Evolutionary conservation across 257 asterid genomes (phyloP).

Genomic region (Lavandula angustifolia): DNA sequence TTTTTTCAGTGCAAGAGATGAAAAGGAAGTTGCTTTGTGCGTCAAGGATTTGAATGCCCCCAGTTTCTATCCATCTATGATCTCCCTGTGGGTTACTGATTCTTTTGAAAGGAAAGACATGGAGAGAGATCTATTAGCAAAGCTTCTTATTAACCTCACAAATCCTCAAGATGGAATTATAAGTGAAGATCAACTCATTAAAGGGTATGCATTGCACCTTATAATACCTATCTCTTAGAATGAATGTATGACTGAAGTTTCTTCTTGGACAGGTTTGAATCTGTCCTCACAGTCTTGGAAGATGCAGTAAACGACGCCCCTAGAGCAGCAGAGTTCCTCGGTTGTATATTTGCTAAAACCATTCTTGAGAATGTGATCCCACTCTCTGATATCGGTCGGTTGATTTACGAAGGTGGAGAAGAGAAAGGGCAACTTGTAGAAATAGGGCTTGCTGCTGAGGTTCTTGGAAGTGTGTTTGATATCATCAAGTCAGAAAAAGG

Average conservation of each 20-base stretch:
- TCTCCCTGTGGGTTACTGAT: conserved; percentile 75
- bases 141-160: conserved; percentile 67
- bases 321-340: conserved; percentile 64
- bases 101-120: conserved; percentile 88
- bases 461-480: conserved; percentile 50
- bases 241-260: neutral
- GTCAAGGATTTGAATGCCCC: conserved; percentile 78
- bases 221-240: conserved; percentile 14
- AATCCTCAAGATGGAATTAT: conserved; percentile 51
- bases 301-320: conserved; percentile 74
- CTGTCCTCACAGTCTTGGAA: conserved; percentile 58
- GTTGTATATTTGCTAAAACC: conserved; percentile 49
- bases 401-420: conserved; percentile 60
- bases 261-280: conserved; percentile 55
- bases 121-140: conserved; percentile 75
- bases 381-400: conserved; percentile 48
- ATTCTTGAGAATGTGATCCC: conserved; percentile 44
- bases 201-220: conserved; percentile 48
- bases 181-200: conserved; percentile 62
- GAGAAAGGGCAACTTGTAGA: conserved; percentile 55
- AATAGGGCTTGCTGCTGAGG: conserved; percentile 64
- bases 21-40: conserved; percentile 74
- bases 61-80: conserved; percentile 75
- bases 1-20: conserved; percentile 68
- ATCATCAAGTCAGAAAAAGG: conserved; percentile 57